These are phyloP conservation scores for Coemansia sp. DNA, from an alignment of 192 early-diverging fungal species.

Conservation along the genomic window DNA sequence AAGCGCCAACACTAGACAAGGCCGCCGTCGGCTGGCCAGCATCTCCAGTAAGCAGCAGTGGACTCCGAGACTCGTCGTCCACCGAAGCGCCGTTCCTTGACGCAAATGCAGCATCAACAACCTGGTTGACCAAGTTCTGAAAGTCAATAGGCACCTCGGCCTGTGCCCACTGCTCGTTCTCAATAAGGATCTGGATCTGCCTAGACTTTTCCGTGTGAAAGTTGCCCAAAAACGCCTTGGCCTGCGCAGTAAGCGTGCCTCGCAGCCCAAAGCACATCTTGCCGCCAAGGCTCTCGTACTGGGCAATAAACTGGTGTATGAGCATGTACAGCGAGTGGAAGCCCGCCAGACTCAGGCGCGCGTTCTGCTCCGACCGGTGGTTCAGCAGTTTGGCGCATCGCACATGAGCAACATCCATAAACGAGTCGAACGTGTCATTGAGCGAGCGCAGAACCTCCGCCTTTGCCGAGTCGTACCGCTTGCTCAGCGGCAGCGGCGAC, in stretches of 20 bases:
- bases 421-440: constrained; percentile 75
- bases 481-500: neutral
- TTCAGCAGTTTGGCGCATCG: constrained; percentile 87
- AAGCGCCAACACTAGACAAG: neutral
- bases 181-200: constrained; percentile 85
- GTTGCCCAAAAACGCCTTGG: constrained; percentile 87
- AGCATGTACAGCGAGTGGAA: constrained; percentile 84
- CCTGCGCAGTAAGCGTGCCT: constrained; percentile 86
- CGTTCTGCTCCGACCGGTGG: constrained; percentile 88
- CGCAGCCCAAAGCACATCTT: constrained; percentile 91
- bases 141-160: constrained; percentile 94
- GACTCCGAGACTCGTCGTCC: constrained; percentile 14
- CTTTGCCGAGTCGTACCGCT: constrained; percentile 32
- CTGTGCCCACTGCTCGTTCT: constrained; percentile 97
- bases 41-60: constrained; percentile 11
- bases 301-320: constrained; percentile 82
- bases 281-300: constrained; percentile 79
- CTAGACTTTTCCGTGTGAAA: constrained; percentile 94
- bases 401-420: constrained; percentile 83
- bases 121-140: constrained; percentile 79
- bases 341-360: constrained; percentile 83
- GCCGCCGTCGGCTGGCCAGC: neutral
- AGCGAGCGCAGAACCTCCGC: constrained; percentile 67
- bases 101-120: constrained; percentile 59
- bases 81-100: neutral